phyloP scores from a whole-genome alignment of 1,284 basidiomycete genomes.

The Microbotryomycetes sp. region DNA sequence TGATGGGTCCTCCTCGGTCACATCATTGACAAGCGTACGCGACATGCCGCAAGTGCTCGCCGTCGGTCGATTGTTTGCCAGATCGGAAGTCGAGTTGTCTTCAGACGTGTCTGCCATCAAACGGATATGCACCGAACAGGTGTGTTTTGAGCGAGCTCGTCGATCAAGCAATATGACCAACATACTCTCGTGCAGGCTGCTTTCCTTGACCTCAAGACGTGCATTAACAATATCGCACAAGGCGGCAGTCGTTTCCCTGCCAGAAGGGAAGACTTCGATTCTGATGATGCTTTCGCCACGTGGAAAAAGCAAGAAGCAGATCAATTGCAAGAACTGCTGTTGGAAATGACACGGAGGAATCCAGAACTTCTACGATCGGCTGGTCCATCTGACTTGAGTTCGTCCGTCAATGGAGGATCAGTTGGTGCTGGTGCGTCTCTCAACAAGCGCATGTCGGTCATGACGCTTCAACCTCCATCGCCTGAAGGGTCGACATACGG shows the following conservation, averaged over 20 bases:
- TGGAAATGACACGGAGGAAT: slow-evolving; percentile 78
- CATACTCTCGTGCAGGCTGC: slow-evolving; percentile 55
- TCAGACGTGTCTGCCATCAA: slow-evolving; percentile 65
- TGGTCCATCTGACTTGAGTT: slow-evolving; percentile 12
- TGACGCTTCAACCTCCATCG: slow-evolving; percentile 54
- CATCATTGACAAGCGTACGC: slow-evolving; percentile 42
- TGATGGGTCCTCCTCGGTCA: slow-evolving; percentile 6
- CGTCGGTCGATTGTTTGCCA: slow-evolving; percentile 67
- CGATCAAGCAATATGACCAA: not conserved
- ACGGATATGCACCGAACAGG: slow-evolving; percentile 72
- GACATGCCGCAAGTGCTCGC: slow-evolving; percentile 71
- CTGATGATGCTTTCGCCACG: slow-evolving; percentile 69
- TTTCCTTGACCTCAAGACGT: slow-evolving; percentile 76
- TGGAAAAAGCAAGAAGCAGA: slow-evolving; percentile 82
- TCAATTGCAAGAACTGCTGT: slow-evolving; percentile 77
- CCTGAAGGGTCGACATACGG: slow-evolving; percentile 38
- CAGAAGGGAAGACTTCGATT: slow-evolving; percentile 75
- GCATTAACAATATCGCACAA: slow-evolving; percentile 83
- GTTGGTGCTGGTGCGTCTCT: not conserved
- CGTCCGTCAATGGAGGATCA: slow-evolving; percentile 1
- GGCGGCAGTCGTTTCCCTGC: slow-evolving; percentile 68
- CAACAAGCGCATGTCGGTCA: not conserved
- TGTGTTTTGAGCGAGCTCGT: slow-evolving; percentile 38
- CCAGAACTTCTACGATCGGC: slow-evolving; percentile 60
- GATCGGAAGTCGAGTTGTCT: slow-evolving; percentile 61